A percentile compares a stretch with the other conserved stretches of the same genome.
phyloP scores from a whole-genome alignment of 441 rosid species.

The Aleurites moluccanus region DNA sequence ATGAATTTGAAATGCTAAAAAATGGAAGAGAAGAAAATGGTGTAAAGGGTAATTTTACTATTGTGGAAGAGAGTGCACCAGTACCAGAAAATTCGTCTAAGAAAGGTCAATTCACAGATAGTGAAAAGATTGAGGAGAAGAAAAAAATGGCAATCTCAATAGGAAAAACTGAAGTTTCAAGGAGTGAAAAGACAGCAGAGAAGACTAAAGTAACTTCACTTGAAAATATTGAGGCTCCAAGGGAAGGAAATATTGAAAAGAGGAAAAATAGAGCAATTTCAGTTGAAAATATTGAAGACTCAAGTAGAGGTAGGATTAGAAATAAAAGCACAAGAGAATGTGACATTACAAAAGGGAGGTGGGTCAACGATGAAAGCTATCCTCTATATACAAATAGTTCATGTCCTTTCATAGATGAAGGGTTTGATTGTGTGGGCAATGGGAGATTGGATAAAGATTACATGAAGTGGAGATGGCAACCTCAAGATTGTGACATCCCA shows the following conservation, averaged over 20 bases:
- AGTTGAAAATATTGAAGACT: conserved; percentile 13
- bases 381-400: conserved; percentile 58
- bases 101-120: conserved; percentile 24
- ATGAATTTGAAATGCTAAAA: conserved; percentile 28
- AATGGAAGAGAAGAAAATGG: conserved; percentile 21
- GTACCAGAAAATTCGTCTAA: conserved; percentile 19
- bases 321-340: conserved; percentile 36
- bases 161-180: conserved; percentile 16
- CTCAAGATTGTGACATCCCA: conserved; percentile 66
- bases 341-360: conserved; percentile 68
- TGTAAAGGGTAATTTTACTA: conserved; percentile 21
- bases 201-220: conserved; percentile 20
- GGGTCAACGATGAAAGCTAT: conserved; percentile 74
- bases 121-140: conserved; percentile 27
- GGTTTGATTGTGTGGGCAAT: conserved; percentile 73
- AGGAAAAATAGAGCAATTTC: conserved; percentile 25
- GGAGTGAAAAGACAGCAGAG: conserved; percentile 26
- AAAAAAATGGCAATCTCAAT: conserved; percentile 18
- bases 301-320: conserved; percentile 26
- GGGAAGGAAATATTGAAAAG: conserved; percentile 22
- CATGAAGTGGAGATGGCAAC: conserved; percentile 90
- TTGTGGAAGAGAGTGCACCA: conserved; percentile 18
- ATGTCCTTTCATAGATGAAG: conserved; percentile 90
- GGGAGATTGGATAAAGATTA: conserved; percentile 67
- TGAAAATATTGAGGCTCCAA: conserved; percentile 31